Conservation (phyloP, 2,329 filamentous ascomycete genomes). For the Neonectria ditissima region DNA sequence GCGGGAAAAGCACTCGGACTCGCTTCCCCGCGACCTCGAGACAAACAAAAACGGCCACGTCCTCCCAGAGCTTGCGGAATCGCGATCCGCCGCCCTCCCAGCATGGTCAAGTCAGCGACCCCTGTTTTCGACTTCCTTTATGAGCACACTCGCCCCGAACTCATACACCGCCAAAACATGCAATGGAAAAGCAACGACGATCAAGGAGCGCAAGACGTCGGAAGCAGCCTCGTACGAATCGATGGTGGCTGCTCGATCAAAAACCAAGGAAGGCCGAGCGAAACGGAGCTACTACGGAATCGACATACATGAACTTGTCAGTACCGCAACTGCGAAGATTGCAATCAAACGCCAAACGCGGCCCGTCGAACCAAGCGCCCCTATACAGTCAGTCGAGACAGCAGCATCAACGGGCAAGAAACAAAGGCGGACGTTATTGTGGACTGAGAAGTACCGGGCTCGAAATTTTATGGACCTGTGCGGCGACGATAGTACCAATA, state of each 20-base stretch:
- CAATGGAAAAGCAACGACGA: constrained; percentile 66
- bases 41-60: constrained; percentile 13
- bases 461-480: constrained; percentile 92
- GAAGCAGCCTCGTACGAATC: constrained; percentile 69
- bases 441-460: constrained; percentile 98
- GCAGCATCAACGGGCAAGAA: constrained; percentile 49
- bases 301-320: constrained; percentile 86
- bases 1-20: constrained; percentile 26
- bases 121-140: constrained; percentile 45
- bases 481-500: constrained; percentile 93
- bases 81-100: constrained; percentile 24
- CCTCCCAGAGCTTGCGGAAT: constrained; percentile 11
- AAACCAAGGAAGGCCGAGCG: constrained; percentile 74
- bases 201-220: constrained; percentile 65
- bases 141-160: constrained; percentile 42
- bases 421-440: constrained; percentile 72
- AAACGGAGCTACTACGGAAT: constrained; percentile 89
- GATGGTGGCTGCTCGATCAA: constrained; percentile 76
- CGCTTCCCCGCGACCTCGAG: constrained; percentile 1
- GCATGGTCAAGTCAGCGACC: constrained; percentile 38
- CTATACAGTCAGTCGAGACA: constrained; percentile 59
- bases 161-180: constrained; percentile 64
- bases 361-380: constrained; percentile 46
- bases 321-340: constrained; percentile 73
- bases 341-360: constrained; percentile 50